A percentile compares a stretch with the other conserved stretches of the same genome.
These are phyloP conservation scores for Aspergillus asperescens DNA, from an alignment of 495 filamentous ascomycete genomes.

Conservation along the genomic window DNA sequence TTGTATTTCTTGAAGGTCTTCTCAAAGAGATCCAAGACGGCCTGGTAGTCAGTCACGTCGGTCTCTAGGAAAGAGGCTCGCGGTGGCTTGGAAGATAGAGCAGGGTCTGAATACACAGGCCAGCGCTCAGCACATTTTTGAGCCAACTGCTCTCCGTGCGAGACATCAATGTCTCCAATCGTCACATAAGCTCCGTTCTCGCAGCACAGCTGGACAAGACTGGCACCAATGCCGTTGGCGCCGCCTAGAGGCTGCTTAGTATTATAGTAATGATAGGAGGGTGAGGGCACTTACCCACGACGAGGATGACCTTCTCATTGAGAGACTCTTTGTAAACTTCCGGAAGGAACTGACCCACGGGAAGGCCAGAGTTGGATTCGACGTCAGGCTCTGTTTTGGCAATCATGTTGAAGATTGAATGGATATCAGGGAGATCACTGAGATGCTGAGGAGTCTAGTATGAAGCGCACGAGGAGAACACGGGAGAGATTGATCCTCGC, in stretches of 20 bases:
- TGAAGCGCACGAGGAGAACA: background rate
- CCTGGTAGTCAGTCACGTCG: conserved; percentile 44
- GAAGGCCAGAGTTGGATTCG: conserved; percentile 4
- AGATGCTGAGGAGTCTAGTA: background rate
- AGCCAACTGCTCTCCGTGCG: conserved; percentile 26
- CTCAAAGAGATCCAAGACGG: conserved; percentile 42
- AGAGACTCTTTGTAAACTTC: conserved; percentile 8
- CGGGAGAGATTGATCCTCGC: background rate
- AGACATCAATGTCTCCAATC: conserved; percentile 39
- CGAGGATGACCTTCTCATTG: conserved; percentile 18
- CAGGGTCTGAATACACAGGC: conserved; percentile 22
- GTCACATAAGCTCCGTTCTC: conserved; percentile 43
- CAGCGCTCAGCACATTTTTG: conserved; percentile 23
- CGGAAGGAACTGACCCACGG: conserved; percentile 16
- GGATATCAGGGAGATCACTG: background rate
- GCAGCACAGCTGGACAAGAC: conserved; percentile 44
- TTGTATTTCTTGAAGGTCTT: conserved; percentile 39
- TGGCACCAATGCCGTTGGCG: conserved; percentile 51
- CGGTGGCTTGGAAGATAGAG: conserved; percentile 19
- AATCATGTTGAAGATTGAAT: conserved; percentile 14
- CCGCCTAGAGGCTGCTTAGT: conserved; percentile 33
- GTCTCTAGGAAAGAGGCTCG: conserved; percentile 34
- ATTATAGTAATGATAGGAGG: background rate
- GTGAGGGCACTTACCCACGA: conserved; percentile 17
- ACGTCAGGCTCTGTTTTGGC: conserved; percentile 15